Base-by-base conservation (phyloP, 2,329 filamentous ascomycete species). In the Hypoxylon sp. region DNA sequence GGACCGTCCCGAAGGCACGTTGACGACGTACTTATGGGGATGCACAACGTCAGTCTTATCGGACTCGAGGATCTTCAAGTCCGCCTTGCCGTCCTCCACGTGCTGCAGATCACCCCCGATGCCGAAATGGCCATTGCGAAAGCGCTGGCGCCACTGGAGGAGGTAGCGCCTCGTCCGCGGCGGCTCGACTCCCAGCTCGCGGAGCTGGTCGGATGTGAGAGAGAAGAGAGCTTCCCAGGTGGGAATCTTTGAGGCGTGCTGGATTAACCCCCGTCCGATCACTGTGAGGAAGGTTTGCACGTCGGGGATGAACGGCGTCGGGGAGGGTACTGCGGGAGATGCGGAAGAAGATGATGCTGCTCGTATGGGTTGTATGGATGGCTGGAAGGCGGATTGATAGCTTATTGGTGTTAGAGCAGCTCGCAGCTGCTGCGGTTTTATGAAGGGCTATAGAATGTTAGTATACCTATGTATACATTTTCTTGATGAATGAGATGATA, bases 201-300 rank as follows among this genome's bases (percentile, higher is more conserved):
- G 85, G 60, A 99, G 79, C 73, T 97, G 86, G 32, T 79, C 71
- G 12, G 90, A 91, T 15, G 84, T 86, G 59, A 94, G 79, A 34
- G 86, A 86, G 80, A 97, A 97, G 34, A 99, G 84, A 4, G 90
- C 83, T 43, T 94, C 88, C 94, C 94, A 97, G 7, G 88, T 87
- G 2, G 89, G 85, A 64, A 99, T 90, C 73, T 97, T 97, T 73
- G 83, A 79, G 37, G 88, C 83, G 76, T 97, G 90, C 67, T 88
- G 84, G 66, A 82, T 86, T 64, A 97, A 84, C 63, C 87, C 87
- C 58, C 94, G 92, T 63, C 94, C 94, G 73, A 97, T 97, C 52
- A 97, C 79, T 25, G 83, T 90, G 57, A 97, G 86, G 73, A 99
- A 96, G 11, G 92, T 94, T 63, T 80, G 70, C 29, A 91, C 84